Evolutionary conservation across 441 rosid genomes (phyloP).

Genomic region (Rhodomyrtus psidioides): DNA sequence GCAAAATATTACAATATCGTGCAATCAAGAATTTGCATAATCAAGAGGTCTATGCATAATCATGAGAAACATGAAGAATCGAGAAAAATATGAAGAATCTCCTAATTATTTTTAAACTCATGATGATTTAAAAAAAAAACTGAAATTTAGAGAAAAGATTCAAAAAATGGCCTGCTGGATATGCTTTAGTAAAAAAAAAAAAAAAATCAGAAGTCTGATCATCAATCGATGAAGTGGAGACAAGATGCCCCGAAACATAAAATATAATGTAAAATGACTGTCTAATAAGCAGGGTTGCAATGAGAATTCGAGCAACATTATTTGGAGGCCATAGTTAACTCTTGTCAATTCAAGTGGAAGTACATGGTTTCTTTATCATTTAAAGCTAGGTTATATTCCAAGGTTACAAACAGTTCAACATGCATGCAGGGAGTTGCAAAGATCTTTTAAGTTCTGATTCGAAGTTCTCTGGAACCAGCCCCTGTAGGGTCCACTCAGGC

Average conservation of each 20-base stretch:
- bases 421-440: background rate
- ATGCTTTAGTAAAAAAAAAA: too few species aligned
- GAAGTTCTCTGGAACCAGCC: background rate
- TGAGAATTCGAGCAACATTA: background rate
- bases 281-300: background rate
- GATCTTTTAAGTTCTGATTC: background rate
- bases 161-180: too few species aligned
- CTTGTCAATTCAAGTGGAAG: background rate
- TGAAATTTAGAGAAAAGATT: too few species aligned
- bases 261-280: background rate
- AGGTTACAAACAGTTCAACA: background rate
- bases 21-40: too few species aligned
- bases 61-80: too few species aligned
- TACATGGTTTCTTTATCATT: background rate
- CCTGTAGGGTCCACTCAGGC: background rate
- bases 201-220: too few species aligned
- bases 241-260: accelerated
- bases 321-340: background rate
- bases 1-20: too few species aligned
- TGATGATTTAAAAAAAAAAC: too few species aligned
- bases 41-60: too few species aligned
- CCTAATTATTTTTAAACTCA: too few species aligned
- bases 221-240: too few species aligned
- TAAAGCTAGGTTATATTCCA: background rate
- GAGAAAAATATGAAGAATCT: too few species aligned